Evolutionary conservation across 164 flowering plant species (phyloP).

Genomic region (Buxus sempervirens): DNA sequence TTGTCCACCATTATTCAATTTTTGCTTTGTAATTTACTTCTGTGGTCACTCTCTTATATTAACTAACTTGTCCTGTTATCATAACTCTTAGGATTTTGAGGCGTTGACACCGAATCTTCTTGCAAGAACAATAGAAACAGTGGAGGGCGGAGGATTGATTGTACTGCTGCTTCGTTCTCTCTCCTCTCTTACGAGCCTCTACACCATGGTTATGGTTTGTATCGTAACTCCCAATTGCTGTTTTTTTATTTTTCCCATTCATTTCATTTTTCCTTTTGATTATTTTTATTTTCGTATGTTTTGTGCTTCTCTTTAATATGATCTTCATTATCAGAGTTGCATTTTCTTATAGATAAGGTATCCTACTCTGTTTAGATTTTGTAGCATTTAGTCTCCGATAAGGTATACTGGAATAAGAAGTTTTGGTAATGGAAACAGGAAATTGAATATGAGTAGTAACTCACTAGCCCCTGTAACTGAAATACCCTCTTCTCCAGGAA

Average conservation of each 20-base stretch:
- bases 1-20: background rate
- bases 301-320: background rate
- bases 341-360: background rate
- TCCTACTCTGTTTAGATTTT: background rate
- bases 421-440: background rate
- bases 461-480: no score
- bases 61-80: background rate
- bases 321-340: background rate
- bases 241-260: background rate
- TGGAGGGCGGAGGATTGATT: constrained; percentile 93
- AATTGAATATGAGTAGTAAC: no score
- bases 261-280: no score
- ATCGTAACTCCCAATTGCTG: background rate
- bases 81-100: constrained; percentile 74
- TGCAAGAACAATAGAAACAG: constrained; percentile 96
- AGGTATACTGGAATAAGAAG: background rate
- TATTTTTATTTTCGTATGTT: background rate
- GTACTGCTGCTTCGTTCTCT: constrained; percentile 75
- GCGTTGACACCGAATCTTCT: constrained; percentile 95
- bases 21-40: background rate
- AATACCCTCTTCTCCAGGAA: no score
- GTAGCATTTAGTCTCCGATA: background rate
- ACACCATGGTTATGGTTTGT: constrained; percentile 94
- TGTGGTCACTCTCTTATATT: background rate
- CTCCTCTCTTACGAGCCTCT: constrained; percentile 84